These are phyloP conservation scores for Elsinoe perseae DNA, from an alignment of 2,329 filamentous ascomycete genomes.

Conservation along the genomic window DNA sequence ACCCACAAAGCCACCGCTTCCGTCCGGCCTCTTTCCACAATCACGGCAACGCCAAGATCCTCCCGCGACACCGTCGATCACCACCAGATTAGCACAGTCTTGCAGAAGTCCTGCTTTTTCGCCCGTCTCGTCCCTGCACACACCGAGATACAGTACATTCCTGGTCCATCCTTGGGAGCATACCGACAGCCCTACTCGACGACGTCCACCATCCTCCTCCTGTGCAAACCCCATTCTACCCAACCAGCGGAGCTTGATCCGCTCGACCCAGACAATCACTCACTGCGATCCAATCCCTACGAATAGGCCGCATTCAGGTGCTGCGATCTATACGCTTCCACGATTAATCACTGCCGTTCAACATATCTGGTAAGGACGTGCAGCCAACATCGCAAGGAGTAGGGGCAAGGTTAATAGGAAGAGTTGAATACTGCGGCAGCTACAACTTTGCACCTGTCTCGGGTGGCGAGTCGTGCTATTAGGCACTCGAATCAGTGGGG, in stretches of 20 bases:
- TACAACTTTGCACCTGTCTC: not conserved
- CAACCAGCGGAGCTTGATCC: not conserved
- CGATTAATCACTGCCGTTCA: not conserved
- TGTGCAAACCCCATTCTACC: not conserved
- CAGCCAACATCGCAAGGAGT: not conserved
- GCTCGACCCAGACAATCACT: not conserved
- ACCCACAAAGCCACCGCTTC: not conserved
- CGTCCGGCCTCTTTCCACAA: not conserved
- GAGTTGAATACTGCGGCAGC: not conserved
- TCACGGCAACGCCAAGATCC: constrained; percentile 11
- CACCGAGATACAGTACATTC: not conserved
- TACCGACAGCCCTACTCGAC: not conserved
- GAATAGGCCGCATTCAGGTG: not conserved
- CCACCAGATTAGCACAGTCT: constrained; percentile 11
- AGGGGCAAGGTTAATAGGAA: not conserved
- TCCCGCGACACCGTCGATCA: constrained; percentile 11
- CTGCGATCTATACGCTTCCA: not conserved
- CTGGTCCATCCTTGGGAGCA: not conserved
- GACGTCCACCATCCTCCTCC: not conserved
- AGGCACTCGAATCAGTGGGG: not conserved
- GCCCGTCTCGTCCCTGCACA: not conserved
- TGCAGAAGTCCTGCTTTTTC: constrained; percentile 8
- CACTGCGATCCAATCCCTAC: not conserved
- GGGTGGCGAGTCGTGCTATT: constrained; percentile 13
- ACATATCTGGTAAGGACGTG: not conserved